phyloP scores from a whole-genome alignment of 164 flowering plant genomes.

The Nymphaea colorata region DNA sequence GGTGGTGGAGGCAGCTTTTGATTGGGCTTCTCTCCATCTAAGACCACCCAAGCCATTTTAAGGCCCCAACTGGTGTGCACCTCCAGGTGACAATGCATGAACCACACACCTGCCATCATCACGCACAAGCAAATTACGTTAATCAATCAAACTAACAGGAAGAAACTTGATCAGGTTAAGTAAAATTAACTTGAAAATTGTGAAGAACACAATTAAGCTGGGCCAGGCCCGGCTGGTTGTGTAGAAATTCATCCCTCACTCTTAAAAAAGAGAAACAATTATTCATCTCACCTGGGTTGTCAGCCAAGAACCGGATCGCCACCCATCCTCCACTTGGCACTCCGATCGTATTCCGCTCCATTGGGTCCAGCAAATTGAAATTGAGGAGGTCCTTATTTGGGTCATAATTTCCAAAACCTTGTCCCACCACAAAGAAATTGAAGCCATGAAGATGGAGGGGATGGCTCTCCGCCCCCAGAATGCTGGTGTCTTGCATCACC shows the following conservation, averaged over 20 bases:
- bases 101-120: conserved; percentile 32
- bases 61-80: conserved; percentile 52
- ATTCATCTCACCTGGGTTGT: conserved; percentile 35
- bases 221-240: no score
- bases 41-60: conserved; percentile 40
- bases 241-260: no score
- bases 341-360: conserved; percentile 44
- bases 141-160: no score
- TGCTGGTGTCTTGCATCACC: conserved; percentile 49
- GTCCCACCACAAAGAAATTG: conserved; percentile 44
- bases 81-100: conserved; percentile 43
- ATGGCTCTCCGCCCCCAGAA: conserved; percentile 40
- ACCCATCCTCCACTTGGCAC: conserved; percentile 55
- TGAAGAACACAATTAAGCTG: no score
- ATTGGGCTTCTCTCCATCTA: conserved; percentile 28
- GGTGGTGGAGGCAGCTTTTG: conserved; percentile 43
- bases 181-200: no score
- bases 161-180: no score
- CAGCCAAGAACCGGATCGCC: conserved; percentile 44
- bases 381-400: conserved; percentile 28
- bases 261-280: no score
- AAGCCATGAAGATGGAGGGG: conserved; percentile 55
- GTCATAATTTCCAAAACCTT: conserved; percentile 41
- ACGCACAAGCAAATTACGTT: no score
- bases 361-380: conserved; percentile 43